Evolutionary conservation across 345 rosid genomes (phyloP), one percentile per base, ranked within the genome.

Genomic region (Alliaria petiolata): DNA sequence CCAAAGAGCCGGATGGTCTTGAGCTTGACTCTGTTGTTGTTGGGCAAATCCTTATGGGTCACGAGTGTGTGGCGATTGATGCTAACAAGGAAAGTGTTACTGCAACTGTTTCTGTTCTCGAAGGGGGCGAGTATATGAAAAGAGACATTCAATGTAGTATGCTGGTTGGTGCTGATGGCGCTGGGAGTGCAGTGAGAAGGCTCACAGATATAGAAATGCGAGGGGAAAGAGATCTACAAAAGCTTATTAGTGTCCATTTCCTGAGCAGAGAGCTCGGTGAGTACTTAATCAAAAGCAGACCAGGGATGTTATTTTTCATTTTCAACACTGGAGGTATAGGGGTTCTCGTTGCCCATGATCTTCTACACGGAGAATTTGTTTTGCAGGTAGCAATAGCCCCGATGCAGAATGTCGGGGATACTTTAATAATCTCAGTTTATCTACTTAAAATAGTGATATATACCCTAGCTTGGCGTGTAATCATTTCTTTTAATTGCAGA

Each of bases 281-380:
- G 52, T 88, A 82, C 81, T 81, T 95, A 71, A 82, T 84, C 40
- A 77, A 77, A 28, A 82, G 76, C 82, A 88, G 85, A 76, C 96
- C 97, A 55, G 96, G 95, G 65, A 89, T 89, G 99, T 76, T 95
- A 30, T 95, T 89, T 81, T 95, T 91, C 75, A 80, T 91, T 78
- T 91, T 91, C 85, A 93, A 91, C 78, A 84, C 89, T 10, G 85
- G 85, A 76, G 97, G 86, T 40, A 91, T 89, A 52, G 99, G 99
- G 35, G 96, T 88, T 67, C 85, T 91, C 55, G 96, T 93, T 83
- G 99, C 95, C 55, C 97, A 93, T 82, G 97, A 91, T 82, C 91
- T 91, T 66, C 71, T 75, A 68, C 83, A 89, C 79, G 97, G 98
- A 58, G 97, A 93, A 77, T 93, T 93, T 20, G 82, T 93, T 14